A percentile compares a stretch with the other conserved stretches of the same genome.
phyloP scores from a whole-genome alignment of 768 basidiomycete genomes.

The Infundibulicybe gibba region DNA sequence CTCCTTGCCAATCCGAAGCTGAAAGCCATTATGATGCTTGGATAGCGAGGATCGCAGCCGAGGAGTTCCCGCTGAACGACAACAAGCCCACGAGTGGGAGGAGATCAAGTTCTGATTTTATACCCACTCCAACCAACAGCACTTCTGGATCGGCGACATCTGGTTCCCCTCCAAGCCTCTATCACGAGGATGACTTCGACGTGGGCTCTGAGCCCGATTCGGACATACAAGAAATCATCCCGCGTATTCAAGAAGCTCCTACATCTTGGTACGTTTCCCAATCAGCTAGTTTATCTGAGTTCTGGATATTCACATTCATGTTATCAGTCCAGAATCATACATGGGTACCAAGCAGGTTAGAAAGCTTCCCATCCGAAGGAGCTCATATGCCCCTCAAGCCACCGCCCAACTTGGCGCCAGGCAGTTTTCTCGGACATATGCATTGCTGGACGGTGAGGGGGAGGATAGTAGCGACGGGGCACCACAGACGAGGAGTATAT shows the following conservation, averaged over 20 bases:
- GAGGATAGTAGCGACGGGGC: slow-evolving; percentile 34
- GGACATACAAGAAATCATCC: not conserved
- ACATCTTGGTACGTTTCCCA: not conserved
- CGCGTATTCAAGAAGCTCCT: not conserved
- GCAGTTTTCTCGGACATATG: no score
- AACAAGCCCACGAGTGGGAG: not conserved
- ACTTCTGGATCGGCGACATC: slow-evolving; percentile 8
- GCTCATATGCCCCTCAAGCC: no score
- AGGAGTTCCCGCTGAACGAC: slow-evolving; percentile 7
- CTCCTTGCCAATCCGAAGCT: slow-evolving; percentile 14
- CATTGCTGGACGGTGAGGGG: no score
- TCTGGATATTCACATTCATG: slow-evolving; percentile 1
- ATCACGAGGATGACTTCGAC: not conserved
- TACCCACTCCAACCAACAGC: slow-evolving; percentile 4
- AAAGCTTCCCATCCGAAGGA: no score
- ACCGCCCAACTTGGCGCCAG: no score
- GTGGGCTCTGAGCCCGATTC: slow-evolving; percentile 6
- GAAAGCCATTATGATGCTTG: slow-evolving; percentile 14
- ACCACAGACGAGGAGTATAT: slow-evolving; percentile 42
- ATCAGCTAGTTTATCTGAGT: not conserved
- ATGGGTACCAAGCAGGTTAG: no score
- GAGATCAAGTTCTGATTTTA: not conserved
- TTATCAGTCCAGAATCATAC: no score
- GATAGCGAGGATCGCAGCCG: slow-evolving; percentile 4
- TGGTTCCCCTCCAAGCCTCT: not conserved